phyloP scores from a whole-genome alignment of 2,329 filamentous ascomycete genomes.

The Scedosporium boydii region DNA sequence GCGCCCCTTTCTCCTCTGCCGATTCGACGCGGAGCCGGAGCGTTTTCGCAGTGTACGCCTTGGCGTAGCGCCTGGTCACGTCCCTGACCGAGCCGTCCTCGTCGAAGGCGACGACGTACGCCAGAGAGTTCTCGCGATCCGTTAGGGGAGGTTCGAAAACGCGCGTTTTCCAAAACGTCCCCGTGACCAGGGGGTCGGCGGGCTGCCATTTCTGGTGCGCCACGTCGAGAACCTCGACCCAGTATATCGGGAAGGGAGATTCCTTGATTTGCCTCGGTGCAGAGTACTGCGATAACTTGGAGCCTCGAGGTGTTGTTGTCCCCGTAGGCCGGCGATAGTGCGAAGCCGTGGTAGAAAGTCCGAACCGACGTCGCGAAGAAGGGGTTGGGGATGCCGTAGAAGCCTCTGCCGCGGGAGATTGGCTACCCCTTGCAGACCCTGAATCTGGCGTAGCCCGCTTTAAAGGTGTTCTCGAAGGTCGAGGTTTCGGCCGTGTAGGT shows the following conservation, averaged over 20 bases:
- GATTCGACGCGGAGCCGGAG: slow-evolving; percentile 68
- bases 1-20: slow-evolving; percentile 33
- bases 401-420: background rate
- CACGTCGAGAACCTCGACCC: slow-evolving; percentile 85
- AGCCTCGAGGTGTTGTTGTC: background rate
- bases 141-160: slow-evolving; percentile 75
- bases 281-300: background rate
- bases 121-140: slow-evolving; percentile 66
- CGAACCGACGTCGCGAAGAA: background rate
- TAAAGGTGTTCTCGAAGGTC: background rate
- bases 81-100: slow-evolving; percentile 70
- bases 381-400: background rate
- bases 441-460: slow-evolving; percentile 15
- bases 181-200: slow-evolving; percentile 75
- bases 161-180: slow-evolving; percentile 61
- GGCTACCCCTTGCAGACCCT: slow-evolving; percentile 19
- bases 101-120: slow-evolving; percentile 80
- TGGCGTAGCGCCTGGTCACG: slow-evolving; percentile 79
- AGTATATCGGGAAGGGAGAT: slow-evolving; percentile 76
- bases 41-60: slow-evolving; percentile 86
- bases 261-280: slow-evolving; percentile 45
- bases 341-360: background rate
- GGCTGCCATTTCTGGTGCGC: slow-evolving; percentile 87
- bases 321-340: background rate
- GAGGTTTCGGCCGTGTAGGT: slow-evolving; percentile 31